phyloP scores from a whole-genome alignment of 192 early-diverging fungal genomes.

The Endogone sp. region DNA sequence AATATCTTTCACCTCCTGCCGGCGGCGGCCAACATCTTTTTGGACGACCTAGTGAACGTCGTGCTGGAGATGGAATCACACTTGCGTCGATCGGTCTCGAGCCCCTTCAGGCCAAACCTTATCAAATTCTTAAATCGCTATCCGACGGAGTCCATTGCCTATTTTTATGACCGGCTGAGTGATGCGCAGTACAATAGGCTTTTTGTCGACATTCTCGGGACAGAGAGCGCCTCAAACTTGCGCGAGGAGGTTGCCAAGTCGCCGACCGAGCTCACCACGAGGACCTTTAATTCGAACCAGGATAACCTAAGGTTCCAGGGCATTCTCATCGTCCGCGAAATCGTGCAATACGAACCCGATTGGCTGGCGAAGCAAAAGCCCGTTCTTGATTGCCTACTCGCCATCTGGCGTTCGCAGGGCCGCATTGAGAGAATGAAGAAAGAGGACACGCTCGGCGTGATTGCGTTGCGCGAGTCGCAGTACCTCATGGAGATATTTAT shows the following conservation, averaged over 20 bases:
- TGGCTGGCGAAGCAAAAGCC: conserved; percentile 43
- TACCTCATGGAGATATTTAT: conserved; percentile 74
- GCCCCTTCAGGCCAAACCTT: conserved; percentile 90
- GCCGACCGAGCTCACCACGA: conserved; percentile 47
- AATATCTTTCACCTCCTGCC: conserved; percentile 94
- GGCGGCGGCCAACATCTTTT: conserved; percentile 82
- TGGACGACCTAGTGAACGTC: conserved; percentile 86
- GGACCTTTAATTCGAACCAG: conserved; percentile 32
- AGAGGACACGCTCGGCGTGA: conserved; percentile 36
- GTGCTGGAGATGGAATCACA: conserved; percentile 85
- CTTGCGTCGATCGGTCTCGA: conserved; percentile 77
- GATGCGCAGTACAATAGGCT: conserved; percentile 56
- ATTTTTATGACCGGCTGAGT: conserved; percentile 74
- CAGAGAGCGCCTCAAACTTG: conserved; percentile 50
- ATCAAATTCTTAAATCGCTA: conserved; percentile 92
- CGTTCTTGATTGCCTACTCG: conserved; percentile 49
- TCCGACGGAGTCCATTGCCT: conserved; percentile 74
- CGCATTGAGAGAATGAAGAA: conserved; percentile 43
- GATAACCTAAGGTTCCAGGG: conserved; percentile 48
- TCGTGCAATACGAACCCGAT: conserved; percentile 44
- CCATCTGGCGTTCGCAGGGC: conserved; percentile 38
- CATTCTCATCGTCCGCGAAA: conserved; percentile 53
- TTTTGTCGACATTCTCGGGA: conserved; percentile 57
- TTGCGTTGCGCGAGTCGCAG: conserved; percentile 46
- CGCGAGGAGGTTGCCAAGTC: conserved; percentile 64